phyloP scores from a whole-genome alignment of 2,329 filamentous ascomycete species.

The Westerdykella sp. region DNA sequence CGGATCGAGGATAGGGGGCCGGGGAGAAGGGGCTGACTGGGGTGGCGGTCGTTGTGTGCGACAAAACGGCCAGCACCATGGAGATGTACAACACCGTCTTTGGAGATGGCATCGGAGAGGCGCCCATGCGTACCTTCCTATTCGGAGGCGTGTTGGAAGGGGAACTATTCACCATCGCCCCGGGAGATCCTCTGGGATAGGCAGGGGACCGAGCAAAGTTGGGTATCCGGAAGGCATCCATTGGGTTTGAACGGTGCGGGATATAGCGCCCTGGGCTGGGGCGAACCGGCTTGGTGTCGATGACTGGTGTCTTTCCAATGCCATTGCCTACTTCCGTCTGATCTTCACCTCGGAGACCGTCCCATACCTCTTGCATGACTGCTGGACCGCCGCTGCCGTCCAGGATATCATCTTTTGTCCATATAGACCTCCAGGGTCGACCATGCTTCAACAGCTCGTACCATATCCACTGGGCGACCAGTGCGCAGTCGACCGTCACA shows the following conservation, averaged over 20 bases:
- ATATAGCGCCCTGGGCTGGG: conserved; percentile 16
- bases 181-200: conserved; percentile 20
- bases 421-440: conserved; percentile 38
- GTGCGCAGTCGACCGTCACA: conserved; percentile 56
- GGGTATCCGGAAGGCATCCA: conserved; percentile 33
- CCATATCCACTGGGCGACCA: conserved; percentile 61
- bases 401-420: conserved; percentile 18
- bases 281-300: conserved; percentile 10
- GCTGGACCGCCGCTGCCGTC: conserved; percentile 11
- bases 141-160: conserved; percentile 18
- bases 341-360: conserved; percentile 12
- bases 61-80: conserved; percentile 40
- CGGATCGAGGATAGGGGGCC: conserved; percentile 11
- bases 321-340: conserved; percentile 7
- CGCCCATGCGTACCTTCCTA: conserved; percentile 26
- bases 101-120: conserved; percentile 43
- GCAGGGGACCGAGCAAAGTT: conserved; percentile 32
- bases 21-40: conserved; percentile 22
- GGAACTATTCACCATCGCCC: conserved; percentile 12
- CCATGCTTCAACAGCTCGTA: conserved; percentile 54
- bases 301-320: neutral
- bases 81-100: conserved; percentile 43
- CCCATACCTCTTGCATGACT: conserved; percentile 27
- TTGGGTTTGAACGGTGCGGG: conserved; percentile 23
- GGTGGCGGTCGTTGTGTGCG: conserved; percentile 33